phyloP scores from a whole-genome alignment of 257 asterid species.

The Verbena officinalis region DNA sequence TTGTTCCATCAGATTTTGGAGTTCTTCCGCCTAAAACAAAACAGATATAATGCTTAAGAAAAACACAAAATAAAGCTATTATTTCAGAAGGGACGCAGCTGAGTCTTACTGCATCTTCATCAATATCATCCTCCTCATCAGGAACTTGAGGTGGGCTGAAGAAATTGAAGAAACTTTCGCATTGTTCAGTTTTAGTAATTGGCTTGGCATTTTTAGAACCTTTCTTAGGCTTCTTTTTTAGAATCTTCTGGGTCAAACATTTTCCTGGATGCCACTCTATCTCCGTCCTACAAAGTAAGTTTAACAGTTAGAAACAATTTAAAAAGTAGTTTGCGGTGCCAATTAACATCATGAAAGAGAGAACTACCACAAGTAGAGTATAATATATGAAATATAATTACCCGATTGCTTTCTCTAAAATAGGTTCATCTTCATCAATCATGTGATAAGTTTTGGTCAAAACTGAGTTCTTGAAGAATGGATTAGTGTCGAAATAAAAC shows the following conservation, averaged over 20 bases:
- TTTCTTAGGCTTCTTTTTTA: conserved; percentile 71
- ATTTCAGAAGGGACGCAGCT: background rate
- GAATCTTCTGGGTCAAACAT: conserved; percentile 58
- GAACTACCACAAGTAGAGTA: background rate
- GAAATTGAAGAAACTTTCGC: conserved; percentile 75
- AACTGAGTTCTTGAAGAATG: conserved; percentile 65
- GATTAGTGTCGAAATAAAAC: conserved; percentile 61
- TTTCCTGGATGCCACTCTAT: conserved; percentile 72
- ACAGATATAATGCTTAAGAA: conserved; percentile 1
- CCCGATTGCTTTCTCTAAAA: conserved; percentile 93
- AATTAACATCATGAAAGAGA: background rate
- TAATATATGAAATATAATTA: conserved; percentile 32
- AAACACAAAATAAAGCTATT: background rate
- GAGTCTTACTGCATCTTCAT: conserved; percentile 67
- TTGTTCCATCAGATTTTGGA: conserved; percentile 78
- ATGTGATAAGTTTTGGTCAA: conserved; percentile 81
- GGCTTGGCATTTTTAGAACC: conserved; percentile 64
- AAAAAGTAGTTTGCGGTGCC: background rate
- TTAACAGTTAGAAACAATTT: background rate
- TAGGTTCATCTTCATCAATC: conserved; percentile 92
- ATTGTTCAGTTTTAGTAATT: conserved; percentile 63
- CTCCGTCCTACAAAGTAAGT: conserved; percentile 45
- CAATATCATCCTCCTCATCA: conserved; percentile 64
- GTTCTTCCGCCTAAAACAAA: conserved; percentile 59
- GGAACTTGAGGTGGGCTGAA: conserved; percentile 75